A percentile compares a stretch with the other conserved stretches of the same genome.
Conservation (phyloP, 306 rosid genomes). For the Trifolium fragiferum region DNA sequence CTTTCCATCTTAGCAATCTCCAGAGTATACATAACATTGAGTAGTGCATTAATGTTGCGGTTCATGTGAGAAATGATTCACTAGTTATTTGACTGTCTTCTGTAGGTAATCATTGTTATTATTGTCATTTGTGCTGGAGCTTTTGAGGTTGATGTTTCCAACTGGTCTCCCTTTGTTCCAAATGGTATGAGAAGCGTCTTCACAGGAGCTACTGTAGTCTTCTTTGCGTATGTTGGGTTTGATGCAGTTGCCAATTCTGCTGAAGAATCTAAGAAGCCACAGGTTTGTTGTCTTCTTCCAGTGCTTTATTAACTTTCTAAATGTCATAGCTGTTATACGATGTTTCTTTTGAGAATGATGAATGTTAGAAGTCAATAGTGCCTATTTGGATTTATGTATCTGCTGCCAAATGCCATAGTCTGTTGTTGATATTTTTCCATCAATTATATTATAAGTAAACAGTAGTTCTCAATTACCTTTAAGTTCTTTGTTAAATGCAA, state of each 20-base stretch:
- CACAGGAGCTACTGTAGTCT: conserved; percentile 96
- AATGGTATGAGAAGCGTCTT: conserved; percentile 69
- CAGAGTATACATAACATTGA: conserved; percentile 26
- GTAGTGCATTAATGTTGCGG: conserved; percentile 7
- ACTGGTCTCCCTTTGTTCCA: conserved; percentile 98
- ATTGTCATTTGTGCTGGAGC: conserved; percentile 78
- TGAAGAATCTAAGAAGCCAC: conserved; percentile 94
- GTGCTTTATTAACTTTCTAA: conserved; percentile 40
- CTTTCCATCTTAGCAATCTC: conserved; percentile 30
- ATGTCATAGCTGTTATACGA: conserved; percentile 24
- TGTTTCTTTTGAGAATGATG: conserved; percentile 16
- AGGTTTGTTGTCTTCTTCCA: conserved; percentile 55
- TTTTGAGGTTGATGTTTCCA: conserved; percentile 91
- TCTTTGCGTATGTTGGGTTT: conserved; percentile 97
- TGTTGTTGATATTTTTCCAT: conserved; percentile 17
- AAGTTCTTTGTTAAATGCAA: conserved; percentile 4
- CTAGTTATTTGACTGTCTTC: conserved; percentile 38
- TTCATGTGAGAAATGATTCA: conserved; percentile 29
- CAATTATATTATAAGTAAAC: conserved; percentile 23
- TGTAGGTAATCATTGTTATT: conserved; percentile 81
- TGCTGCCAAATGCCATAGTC: conserved; percentile 22
- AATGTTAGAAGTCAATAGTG: conserved; percentile 21
- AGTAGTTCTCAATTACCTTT: neutral
- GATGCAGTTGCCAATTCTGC: conserved; percentile 99
- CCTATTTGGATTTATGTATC: conserved; percentile 1